Conservation (phyloP, 345 rosid genomes). For the Salix viminalis region DNA sequence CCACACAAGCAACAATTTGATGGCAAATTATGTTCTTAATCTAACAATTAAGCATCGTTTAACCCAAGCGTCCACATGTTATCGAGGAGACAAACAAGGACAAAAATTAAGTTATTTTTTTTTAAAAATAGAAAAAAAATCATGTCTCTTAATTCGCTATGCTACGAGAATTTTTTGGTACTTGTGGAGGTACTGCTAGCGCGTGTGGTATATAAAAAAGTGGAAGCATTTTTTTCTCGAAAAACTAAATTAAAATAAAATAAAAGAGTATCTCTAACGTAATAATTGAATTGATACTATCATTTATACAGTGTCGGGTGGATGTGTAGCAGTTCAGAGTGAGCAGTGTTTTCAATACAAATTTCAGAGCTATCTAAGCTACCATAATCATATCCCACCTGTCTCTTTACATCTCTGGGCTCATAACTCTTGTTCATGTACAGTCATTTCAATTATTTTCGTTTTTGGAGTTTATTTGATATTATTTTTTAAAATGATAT, state of each 20-base stretch:
- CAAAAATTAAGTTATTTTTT: not conserved
- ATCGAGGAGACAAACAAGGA: not conserved
- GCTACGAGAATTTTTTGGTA: constrained; percentile 2
- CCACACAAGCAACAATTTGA: not conserved
- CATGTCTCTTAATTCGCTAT: not conserved
- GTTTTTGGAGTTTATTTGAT: too few species aligned
- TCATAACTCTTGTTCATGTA: too few species aligned
- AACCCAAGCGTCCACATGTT: not conserved
- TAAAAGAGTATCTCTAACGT: not conserved
- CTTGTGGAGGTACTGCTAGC: constrained; percentile 1
- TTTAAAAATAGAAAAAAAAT: not conserved
- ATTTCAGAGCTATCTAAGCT: not conserved
- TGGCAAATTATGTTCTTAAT: not conserved
- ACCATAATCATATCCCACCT: not conserved
- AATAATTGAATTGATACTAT: not conserved
- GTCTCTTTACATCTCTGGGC: not conserved
- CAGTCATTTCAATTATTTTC: too few species aligned
- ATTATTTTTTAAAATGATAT: too few species aligned
- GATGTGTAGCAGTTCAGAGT: not conserved
- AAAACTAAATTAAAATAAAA: not conserved
- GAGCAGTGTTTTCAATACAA: not conserved
- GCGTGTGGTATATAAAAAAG: not conserved
- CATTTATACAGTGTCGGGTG: not conserved
- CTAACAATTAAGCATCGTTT: not conserved
- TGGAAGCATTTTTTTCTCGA: not conserved